Evolutionary conservation across 2,329 filamentous ascomycete species (phyloP), one percentile per base, ranked within the genome.

Genomic region (Pseudocercospora crystallina): DNA sequence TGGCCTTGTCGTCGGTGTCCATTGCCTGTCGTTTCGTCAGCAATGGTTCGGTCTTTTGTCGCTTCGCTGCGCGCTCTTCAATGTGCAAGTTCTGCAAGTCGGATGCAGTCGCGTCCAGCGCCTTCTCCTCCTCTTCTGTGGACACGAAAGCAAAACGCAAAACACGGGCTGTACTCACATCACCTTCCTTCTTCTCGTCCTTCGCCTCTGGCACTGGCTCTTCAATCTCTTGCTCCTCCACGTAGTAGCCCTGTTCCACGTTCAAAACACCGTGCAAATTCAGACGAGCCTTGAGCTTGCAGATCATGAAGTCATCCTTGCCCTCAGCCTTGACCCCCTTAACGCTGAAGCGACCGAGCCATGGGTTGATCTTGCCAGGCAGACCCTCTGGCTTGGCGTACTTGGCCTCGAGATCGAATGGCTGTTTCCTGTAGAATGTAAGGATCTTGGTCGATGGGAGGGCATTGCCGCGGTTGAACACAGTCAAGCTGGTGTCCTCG

Each of bases 401-500:
- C 64, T 88, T 86, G 54, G 94, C 94, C 78, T 99, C 94, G 45
- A 99, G 81, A 69, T 96, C 91, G 71, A 97, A 99, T 40, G 90
- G 82, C 75, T 97, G 90, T 80, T 97, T 97, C 64, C 94, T 87
- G 81, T 97, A 99, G 79, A 99, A 99, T 34, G 94, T 99, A 47
- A 99, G 84, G 61, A 99, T 97, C 82, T 99, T 99, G 60, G 94
- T 99, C 5, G 92, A 97, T 47, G 94, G 94, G 80, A 99, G 86
- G 58, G 95, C 85, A 69, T 96, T 96, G 72, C 92, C 92, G 74
- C 87, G 90, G 82, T 94, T 95, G 77, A 99, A 99, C 67, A 99
- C 94, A 32, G 89, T 96, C 63, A 99, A 80, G 77, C 86, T 95
- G 49, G 94, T 97, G 72, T 97, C 94, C 80, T 99, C 94, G 65